Percentiles rank a stretch among this genome's conserved stretches.
phyloP scores from a whole-genome alignment of 768 basidiomycete species.

The Suillus alpinus region DNA sequence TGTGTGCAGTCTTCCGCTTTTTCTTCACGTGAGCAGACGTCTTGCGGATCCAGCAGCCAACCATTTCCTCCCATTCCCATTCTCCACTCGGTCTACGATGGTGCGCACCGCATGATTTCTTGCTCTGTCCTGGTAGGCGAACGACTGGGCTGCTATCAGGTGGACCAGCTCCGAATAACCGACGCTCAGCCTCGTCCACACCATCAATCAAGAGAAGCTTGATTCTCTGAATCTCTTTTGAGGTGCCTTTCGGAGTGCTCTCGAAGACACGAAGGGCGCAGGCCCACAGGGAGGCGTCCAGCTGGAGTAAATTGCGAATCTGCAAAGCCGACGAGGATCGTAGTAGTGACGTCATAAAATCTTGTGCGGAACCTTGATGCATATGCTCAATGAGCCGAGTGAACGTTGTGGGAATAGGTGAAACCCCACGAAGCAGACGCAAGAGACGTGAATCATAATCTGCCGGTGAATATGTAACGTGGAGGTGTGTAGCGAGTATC shows the following conservation, averaged over 20 bases:
- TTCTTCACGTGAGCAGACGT: constrained; percentile 28
- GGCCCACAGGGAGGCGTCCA: constrained; percentile 53
- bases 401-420: constrained; percentile 31
- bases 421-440: constrained; percentile 23
- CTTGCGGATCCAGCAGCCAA: constrained; percentile 44
- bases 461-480: constrained; percentile 11
- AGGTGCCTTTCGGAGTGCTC: constrained; percentile 21
- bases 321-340: constrained; percentile 30
- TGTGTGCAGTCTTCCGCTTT: constrained; percentile 13
- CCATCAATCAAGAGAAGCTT: constrained; percentile 41
- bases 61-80: constrained; percentile 50
- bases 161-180: constrained; percentile 37
- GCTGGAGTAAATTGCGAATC: constrained; percentile 32
- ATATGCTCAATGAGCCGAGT: constrained; percentile 24
- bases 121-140: constrained; percentile 7
- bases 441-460: constrained; percentile 13
- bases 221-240: constrained; percentile 30
- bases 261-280: constrained; percentile 50
- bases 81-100: constrained; percentile 23
- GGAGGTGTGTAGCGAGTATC: constrained; percentile 19
- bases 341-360: constrained; percentile 23
- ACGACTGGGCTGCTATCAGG: constrained; percentile 15
- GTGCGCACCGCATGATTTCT: constrained; percentile 7
- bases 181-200: constrained; percentile 51
- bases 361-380: constrained; percentile 18